These are phyloP conservation scores for Penicillium lagena DNA, from an alignment of 495 filamentous ascomycete genomes.

Conservation along the genomic window DNA sequence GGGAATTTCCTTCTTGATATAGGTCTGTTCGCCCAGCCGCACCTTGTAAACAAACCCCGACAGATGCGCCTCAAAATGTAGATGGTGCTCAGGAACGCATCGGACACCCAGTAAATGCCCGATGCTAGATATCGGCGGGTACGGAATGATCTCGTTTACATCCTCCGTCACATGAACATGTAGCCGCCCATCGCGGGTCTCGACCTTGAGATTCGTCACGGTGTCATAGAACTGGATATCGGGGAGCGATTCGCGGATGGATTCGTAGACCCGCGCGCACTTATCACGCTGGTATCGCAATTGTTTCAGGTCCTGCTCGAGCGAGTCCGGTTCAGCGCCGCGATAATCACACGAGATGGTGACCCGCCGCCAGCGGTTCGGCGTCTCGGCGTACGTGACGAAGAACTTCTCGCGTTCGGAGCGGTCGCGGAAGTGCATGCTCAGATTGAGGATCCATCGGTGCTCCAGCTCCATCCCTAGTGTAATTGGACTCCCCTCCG, in stretches of 20 bases:
- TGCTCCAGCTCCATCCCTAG: conserved; percentile 77
- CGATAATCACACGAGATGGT: conserved; percentile 95
- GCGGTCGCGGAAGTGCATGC: conserved; percentile 96
- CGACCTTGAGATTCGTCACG: conserved; percentile 91
- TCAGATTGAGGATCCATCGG: conserved; percentile 94
- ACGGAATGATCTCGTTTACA: conserved; percentile 88
- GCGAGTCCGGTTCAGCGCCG: conserved; percentile 67
- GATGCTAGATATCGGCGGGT: conserved; percentile 69
- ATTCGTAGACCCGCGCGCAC: conserved; percentile 90
- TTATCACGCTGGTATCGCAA: conserved; percentile 88
- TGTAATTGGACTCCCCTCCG: conserved; percentile 34
- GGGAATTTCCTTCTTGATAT: conserved; percentile 98
- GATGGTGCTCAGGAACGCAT: conserved; percentile 60
- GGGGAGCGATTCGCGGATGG: conserved; percentile 82
- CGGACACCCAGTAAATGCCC: conserved; percentile 62
- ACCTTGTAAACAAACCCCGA: conserved; percentile 99
- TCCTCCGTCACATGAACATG: conserved; percentile 99
- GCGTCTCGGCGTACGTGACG: conserved; percentile 81
- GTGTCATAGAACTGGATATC: conserved; percentile 95
- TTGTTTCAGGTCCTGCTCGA: conserved; percentile 75
- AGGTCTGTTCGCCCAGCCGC: conserved; percentile 53
- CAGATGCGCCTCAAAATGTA: conserved; percentile 85
- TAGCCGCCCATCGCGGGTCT: conserved; percentile 81
- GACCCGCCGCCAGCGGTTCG: conserved; percentile 75
- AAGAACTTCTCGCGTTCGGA: conserved; percentile 98